phyloP scores from a whole-genome alignment of 352 stramenopile species.

The Aphanomyces euteiches region DNA sequence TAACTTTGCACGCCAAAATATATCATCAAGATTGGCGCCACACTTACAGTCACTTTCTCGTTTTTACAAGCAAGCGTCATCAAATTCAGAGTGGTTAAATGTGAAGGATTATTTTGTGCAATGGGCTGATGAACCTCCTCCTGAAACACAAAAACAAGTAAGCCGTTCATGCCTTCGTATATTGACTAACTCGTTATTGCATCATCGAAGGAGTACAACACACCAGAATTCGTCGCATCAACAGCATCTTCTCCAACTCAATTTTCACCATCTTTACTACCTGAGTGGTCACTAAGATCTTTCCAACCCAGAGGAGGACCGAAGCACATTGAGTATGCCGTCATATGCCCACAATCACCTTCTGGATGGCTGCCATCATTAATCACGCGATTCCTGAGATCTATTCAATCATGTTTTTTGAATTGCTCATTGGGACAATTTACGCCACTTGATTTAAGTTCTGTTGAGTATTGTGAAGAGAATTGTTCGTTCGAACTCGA shows the following conservation, averaged over 20 bases:
- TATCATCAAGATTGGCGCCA: too few relatives aligned
- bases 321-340: not conserved
- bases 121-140: not conserved
- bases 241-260: not conserved
- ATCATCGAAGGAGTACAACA: not conserved
- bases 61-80: too few relatives aligned
- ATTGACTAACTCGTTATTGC: not conserved
- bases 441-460: too few relatives aligned
- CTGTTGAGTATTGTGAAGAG: not conserved
- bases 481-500: not conserved
- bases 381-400: not conserved
- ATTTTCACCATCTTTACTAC: slow-evolving; percentile 1
- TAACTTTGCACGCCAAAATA: too few relatives aligned
- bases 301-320: not conserved
- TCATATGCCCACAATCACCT: not conserved
- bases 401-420: not conserved
- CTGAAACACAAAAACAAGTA: too few relatives aligned
- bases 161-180: too few relatives aligned
- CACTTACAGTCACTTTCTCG: too few relatives aligned
- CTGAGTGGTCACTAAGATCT: not conserved
- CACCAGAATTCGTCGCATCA: not conserved
- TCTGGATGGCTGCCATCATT: not conserved
- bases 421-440: not conserved
- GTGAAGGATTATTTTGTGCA: not conserved
- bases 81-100: not conserved